phyloP scores from a whole-genome alignment of 1,284 basidiomycete genomes.

The Cryptococcus hybrid region DNA sequence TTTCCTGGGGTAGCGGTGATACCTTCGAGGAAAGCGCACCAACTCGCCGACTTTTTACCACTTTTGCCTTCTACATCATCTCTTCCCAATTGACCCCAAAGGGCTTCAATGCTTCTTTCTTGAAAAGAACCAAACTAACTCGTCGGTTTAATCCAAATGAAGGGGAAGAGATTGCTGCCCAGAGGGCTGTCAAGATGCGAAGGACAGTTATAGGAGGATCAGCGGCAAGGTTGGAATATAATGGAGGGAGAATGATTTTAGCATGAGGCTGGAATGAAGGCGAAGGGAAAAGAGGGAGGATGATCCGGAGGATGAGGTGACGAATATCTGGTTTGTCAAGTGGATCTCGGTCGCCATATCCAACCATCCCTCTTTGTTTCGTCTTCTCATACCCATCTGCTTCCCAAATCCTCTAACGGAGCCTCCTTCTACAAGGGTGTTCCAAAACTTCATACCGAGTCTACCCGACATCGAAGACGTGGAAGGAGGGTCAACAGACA shows the following conservation, averaged over 20 bases:
- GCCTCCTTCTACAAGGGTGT: conserved; percentile 38
- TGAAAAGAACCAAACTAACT: conserved; percentile 44
- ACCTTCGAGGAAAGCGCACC: conserved; percentile 72
- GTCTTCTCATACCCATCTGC: conserved; percentile 45
- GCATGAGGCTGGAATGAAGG: conserved; percentile 36
- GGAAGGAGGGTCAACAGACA: conserved; percentile 33
- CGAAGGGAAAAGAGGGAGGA: conserved; percentile 31
- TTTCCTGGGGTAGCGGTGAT: conserved; percentile 78
- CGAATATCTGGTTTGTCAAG: conserved; percentile 47
- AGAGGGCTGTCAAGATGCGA: conserved; percentile 43
- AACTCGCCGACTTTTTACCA: conserved; percentile 65
- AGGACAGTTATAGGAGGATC: conserved; percentile 48
- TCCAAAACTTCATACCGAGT: conserved; percentile 39
- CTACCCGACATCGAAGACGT: conserved; percentile 21
- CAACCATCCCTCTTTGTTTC: conserved; percentile 40
- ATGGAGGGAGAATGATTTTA: conserved; percentile 34
- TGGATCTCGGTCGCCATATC: conserved; percentile 39
- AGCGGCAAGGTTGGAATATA: conserved; percentile 38
- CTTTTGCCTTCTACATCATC: conserved; percentile 62
- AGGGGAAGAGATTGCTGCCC: conserved; percentile 44
- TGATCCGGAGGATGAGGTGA: conserved; percentile 42
- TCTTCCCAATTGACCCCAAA: conserved; percentile 73
- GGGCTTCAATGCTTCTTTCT: conserved; percentile 61
- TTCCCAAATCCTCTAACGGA: conserved; percentile 43
- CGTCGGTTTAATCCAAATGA: conserved; percentile 19